These are phyloP conservation scores for Ophiostoma sp. DNA, from an alignment of 2,329 filamentous ascomycete species.

Conservation along the genomic window DNA sequence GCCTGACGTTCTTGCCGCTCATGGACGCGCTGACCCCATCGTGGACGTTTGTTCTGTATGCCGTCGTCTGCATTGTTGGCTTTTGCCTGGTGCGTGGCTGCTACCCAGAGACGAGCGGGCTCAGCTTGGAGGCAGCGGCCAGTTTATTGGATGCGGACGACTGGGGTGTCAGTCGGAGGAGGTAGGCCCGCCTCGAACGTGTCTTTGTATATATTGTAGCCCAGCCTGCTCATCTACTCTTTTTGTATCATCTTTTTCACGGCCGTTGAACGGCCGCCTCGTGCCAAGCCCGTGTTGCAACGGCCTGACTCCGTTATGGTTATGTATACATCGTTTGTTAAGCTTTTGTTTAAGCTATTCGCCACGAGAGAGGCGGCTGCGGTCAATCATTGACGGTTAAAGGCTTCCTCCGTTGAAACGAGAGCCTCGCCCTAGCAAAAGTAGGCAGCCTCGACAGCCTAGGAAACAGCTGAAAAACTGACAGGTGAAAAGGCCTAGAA, in stretches of 20 bases:
- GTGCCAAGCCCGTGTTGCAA: conserved; percentile 7
- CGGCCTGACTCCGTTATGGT: not conserved
- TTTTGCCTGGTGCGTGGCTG: conserved; percentile 70
- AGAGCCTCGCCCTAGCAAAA: not conserved
- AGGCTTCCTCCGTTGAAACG: not conserved
- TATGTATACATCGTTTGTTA: not conserved
- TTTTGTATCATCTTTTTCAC: not conserved
- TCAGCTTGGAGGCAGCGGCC: conserved; percentile 79
- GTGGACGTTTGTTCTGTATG: conserved; percentile 82
- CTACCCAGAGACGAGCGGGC: conserved; percentile 83
- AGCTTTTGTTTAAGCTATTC: not conserved
- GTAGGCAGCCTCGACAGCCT: not conserved
- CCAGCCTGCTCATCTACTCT: not conserved
- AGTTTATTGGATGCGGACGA: conserved; percentile 68
- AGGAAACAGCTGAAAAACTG: not conserved
- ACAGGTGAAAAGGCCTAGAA: not conserved
- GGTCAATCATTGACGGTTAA: not conserved
- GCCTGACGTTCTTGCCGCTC: conserved; percentile 83
- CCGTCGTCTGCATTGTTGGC: conserved; percentile 65
- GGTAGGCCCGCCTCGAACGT: not conserved
- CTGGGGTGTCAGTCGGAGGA: conserved; percentile 62
- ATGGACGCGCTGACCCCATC: conserved; percentile 73
- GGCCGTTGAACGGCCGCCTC: not conserved
- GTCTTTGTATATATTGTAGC: not conserved
- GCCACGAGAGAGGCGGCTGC: not conserved